Base-by-base conservation (phyloP, 139 green algal genomes). In the Chlamydomonas urium region DNA sequence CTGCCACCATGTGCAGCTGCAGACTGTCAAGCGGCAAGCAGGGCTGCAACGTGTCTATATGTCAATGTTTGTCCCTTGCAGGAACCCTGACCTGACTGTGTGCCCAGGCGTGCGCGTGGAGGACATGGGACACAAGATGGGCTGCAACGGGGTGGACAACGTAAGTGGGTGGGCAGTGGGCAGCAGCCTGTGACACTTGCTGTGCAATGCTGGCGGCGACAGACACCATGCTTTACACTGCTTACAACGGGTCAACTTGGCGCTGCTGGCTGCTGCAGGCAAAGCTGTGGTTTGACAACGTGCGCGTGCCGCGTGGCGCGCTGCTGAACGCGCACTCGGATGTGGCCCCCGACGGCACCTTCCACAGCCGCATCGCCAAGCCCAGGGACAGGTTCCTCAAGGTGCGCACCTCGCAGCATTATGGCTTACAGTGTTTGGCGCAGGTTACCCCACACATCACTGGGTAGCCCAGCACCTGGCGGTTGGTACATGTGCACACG, bases 211-310 rank as follows among this genome's bases (percentile, higher is more conserved):
- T n/a, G n/a, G n/a, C n/a, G n/a, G n/a, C n/a, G n/a, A n/a, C n/a
- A n/a, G n/a, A n/a, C n/a, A n/a, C n/a, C n/a, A n/a, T n/a, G n/a
- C n/a, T n/a, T n/a, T n/a, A n/a, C n/a, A n/a, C n/a, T n/a, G n/a
- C n/a, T n/a, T n/a, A n/a, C n/a, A n/a, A n/a, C n/a, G n/a, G n/a
- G n/a, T n/a, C n/a, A n/a, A n/a, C n/a, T n/a, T n/a, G n/a, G n/a
- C n/a, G n/a, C n/a, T n/a, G n/a, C n/a, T n/a, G n/a, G n/a, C 53
- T 63, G 6, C 29, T 33, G 14, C 26, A 63, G 58, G 93, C 83
- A 59, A 94, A 94, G 84, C 84, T 98, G n/a, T 86, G 79, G 59
- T 95, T 96, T 73, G 77, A 93, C 60, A 74, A 86, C 65, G 89
- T 95, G 48, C 73, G 90, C 0, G 87, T 96, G 48, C 84, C 85